Evolutionary conservation across 208 protist species (phyloP), one percentile per base, ranked within the genome.

Genomic region (Novymonas esmeraldas): DNA sequence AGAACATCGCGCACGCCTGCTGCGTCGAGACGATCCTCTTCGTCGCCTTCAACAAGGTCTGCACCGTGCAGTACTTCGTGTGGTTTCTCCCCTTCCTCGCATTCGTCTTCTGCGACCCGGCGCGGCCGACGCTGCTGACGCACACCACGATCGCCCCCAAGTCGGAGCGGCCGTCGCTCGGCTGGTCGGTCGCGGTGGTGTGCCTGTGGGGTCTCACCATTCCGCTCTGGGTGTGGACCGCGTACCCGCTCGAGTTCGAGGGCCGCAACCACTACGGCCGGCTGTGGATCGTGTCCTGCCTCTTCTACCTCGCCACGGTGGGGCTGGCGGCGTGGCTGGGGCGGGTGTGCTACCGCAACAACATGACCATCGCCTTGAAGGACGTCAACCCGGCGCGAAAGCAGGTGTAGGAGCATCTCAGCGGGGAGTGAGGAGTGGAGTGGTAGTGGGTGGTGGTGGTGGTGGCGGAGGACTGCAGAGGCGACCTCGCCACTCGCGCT

Each of bases 21-120:
- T 96, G 93, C 62, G 55, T 95, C 10, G 68, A 86, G 57, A 96
- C 93, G 6, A 74, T 97, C 18, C 33, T 95, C 18, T 98, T 98
- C 68, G 80, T 98, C n/a, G 85, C 90, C 26, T 97, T 98, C 57
- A 98, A 98, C 72, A 97, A 98, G 70, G 95, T 98, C 9, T 95
- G 83, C 64, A 98, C 95, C 10, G 93, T 98, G 56, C 95, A 98
- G 78, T 98, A 98, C 72, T 98, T 98, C 84, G 90, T 95, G 51
- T 98, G 95, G 94, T 98, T 95, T 56, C 56, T 98, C 14, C 79
- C 84, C 9, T 85, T 98, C 64, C 70, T 97, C 16, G 52, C 75
- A 18, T 91, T 97, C 77, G 78, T 93, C 16, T 86, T 93, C 36
- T 85, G 72, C 72, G 70, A 87, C 5, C 82, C 84, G 2, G 34